phyloP scores from a whole-genome alignment of 768 basidiomycete genomes.

The Sarcodon aspratus region DNA sequence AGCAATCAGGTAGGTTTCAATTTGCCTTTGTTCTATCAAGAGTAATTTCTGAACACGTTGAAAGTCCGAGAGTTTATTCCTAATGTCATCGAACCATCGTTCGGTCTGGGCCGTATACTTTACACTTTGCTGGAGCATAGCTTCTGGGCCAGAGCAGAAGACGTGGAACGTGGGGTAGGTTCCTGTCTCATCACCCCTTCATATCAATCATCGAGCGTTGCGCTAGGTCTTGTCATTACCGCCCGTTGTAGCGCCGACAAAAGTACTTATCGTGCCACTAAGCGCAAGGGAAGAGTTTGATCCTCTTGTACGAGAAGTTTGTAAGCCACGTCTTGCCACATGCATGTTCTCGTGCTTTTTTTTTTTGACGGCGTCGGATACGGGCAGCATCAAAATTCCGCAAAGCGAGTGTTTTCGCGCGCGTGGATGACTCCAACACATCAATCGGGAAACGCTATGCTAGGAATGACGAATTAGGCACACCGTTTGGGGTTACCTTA shows the following conservation, averaged over 20 bases:
- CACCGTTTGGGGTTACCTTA: conserved; percentile 91
- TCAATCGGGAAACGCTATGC: conserved; percentile 97
- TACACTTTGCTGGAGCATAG: conserved; percentile 91
- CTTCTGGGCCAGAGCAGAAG: conserved; percentile 91
- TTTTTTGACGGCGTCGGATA: conserved; percentile 9
- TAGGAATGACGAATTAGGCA: conserved; percentile 96
- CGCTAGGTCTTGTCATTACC: conserved; percentile 83
- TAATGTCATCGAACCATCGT: conserved; percentile 98
- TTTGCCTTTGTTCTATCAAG: background rate
- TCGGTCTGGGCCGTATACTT: conserved; percentile 92
- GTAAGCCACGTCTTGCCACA: conserved; percentile 35
- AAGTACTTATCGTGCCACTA: conserved; percentile 92
- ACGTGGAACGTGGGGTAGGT: conserved; percentile 80
- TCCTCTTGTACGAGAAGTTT: conserved; percentile 79
- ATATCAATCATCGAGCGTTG: conserved; percentile 5
- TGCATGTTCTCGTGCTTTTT: conserved; percentile 1
- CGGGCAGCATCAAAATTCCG: conserved; percentile 73
- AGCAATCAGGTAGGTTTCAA: conserved; percentile 60
- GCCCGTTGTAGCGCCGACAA: conserved; percentile 85
- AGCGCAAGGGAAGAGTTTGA: conserved; percentile 78
- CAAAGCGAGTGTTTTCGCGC: conserved; percentile 78
- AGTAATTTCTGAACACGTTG: conserved; percentile 10
- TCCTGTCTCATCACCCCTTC: conserved; percentile 7
- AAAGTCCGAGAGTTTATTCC: conserved; percentile 91
- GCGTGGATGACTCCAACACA: conserved; percentile 92